phyloP scores from a whole-genome alignment of 805 yeast genomes.

The Starmerella khaoyaiensis region DNA sequence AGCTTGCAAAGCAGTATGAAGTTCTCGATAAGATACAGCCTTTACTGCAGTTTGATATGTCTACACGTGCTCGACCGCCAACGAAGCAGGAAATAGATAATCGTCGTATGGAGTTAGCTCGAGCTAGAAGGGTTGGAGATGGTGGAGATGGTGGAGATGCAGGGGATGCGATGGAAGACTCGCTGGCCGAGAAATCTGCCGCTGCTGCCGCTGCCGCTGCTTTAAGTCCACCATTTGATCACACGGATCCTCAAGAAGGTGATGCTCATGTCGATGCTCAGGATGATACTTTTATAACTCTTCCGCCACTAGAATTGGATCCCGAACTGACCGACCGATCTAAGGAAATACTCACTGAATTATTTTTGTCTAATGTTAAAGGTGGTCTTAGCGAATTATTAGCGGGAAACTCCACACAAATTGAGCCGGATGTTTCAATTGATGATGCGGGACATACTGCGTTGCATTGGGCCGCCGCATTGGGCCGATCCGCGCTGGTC shows the following conservation, averaged over 20 bases:
- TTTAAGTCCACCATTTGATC: not conserved
- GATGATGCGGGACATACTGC: conserved; percentile 92
- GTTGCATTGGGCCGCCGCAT: conserved; percentile 89
- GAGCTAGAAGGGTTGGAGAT: not conserved
- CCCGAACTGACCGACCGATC: conserved; percentile 10
- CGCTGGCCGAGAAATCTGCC: not conserved
- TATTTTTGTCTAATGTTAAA: conserved; percentile 19
- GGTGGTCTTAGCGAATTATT: conserved; percentile 14
- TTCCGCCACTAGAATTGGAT: conserved; percentile 17
- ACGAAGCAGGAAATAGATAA: conserved; percentile 38
- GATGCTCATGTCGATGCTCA: not conserved
- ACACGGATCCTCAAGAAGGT: not conserved
- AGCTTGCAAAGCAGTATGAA: conserved; percentile 48
- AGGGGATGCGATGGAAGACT: not conserved
- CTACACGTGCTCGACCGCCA: conserved; percentile 32
- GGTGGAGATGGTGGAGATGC: not conserved
- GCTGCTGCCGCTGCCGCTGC: conserved; percentile 4
- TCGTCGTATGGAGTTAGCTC: conserved; percentile 16
- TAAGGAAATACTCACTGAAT: conserved; percentile 20
- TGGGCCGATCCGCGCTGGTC: conserved; percentile 65
- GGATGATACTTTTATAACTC: conserved; percentile 12
- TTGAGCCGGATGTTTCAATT: conserved; percentile 60
- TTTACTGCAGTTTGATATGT: conserved; percentile 35
- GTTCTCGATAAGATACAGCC: conserved; percentile 42
- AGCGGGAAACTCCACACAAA: conserved; percentile 24